Evolutionary conservation across 768 basidiomycete species (phyloP).

Genomic region (Boletus pseudo-olivaceus): DNA sequence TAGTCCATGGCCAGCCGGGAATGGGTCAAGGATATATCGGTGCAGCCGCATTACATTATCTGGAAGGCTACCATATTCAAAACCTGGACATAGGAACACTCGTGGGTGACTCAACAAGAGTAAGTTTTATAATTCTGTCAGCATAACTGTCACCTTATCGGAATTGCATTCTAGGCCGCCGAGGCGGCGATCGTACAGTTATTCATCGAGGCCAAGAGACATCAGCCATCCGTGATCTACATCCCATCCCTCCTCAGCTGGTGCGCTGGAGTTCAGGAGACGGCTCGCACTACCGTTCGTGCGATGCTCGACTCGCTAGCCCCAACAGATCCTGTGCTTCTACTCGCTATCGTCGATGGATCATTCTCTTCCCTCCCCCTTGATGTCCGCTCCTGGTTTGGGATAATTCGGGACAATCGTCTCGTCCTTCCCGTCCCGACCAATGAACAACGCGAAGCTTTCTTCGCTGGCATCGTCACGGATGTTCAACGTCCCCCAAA

Average conservation of each 20-base stretch:
- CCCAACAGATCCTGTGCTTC: slow-evolving; percentile 89
- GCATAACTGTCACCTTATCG: neutral
- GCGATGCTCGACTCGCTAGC: slow-evolving; percentile 89
- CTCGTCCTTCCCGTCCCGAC: slow-evolving; percentile 58
- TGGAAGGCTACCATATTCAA: slow-evolving; percentile 96
- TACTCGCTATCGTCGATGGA: slow-evolving; percentile 88
- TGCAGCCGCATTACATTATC: slow-evolving; percentile 85
- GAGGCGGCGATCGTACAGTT: slow-evolving; percentile 94
- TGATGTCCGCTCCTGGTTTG: slow-evolving; percentile 93
- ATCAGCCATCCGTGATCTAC: slow-evolving; percentile 94
- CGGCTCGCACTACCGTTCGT: slow-evolving; percentile 77
- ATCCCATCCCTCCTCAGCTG: slow-evolving; percentile 86
- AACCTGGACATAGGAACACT: slow-evolving; percentile 87
- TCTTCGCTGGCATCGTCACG: slow-evolving; percentile 72
- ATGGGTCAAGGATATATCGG: slow-evolving; percentile 93
- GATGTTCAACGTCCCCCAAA: slow-evolving; percentile 76
- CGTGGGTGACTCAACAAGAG: slow-evolving; percentile 85
- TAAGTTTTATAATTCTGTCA: slow-evolving; percentile 36
- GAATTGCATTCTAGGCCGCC: slow-evolving; percentile 50
- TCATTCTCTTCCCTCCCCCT: slow-evolving; percentile 61
- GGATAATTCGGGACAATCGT: slow-evolving; percentile 67
- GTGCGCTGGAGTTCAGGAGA: slow-evolving; percentile 83
- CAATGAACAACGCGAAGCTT: slow-evolving; percentile 55
- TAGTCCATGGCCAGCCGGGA: slow-evolving; percentile 76
- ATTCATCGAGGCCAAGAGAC: slow-evolving; percentile 94